Base-by-base conservation (phyloP, 768 basidiomycete genomes). In the Coprinellus micaceus region DNA sequence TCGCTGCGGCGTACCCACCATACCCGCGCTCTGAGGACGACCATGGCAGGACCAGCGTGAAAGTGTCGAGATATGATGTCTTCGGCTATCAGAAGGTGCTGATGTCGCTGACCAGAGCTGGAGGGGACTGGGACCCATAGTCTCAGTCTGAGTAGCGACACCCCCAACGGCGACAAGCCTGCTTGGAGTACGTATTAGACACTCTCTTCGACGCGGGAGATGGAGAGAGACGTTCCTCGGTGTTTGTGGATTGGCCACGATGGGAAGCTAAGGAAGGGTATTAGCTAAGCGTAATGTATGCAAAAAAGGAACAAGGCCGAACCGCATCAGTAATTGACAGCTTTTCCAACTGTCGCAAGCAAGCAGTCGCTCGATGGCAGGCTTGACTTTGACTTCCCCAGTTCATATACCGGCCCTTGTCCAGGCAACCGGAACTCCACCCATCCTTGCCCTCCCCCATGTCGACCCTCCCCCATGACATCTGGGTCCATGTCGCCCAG, bases 401-500 rank as follows among this genome's bases (percentile, higher is more conserved):
- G 22, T 41, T 57, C 56, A 57, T 57, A 57, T 57, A 57, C 26
- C 25, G 11, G n/a, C 13, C 26, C 24, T 12, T 40, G 25, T 45
- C 22, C 39, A 19, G 15, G 22, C 36, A 12, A 51, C 25, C 2
- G 15, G 21, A 2, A 26, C 49, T 39, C 50, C 41, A 25, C 41
- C 45, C 25, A 36, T 52, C 39, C 36, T 44, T 36, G 24, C 41
- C 56, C 49, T 49, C 40, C 45, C 37, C 9, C 19, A 57, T 57
- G 56, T 51, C 33, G 26, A 36, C 25, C 51, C 61, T 73, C 36
- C 74, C 73, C 22, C 58, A 67, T 54, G 68, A 72, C 41, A 66
- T 77, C 54, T 76, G 74, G 75, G 59, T 67, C 37, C 67, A 72
- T 47, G 66, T 77, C 57, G 69, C 70, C 25, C 66, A 67, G 2